Percentiles rank a stretch among this genome's conserved stretches.
Conservation (phyloP, 495 filamentous ascomycete genomes). For the Lophium mytilinum region DNA sequence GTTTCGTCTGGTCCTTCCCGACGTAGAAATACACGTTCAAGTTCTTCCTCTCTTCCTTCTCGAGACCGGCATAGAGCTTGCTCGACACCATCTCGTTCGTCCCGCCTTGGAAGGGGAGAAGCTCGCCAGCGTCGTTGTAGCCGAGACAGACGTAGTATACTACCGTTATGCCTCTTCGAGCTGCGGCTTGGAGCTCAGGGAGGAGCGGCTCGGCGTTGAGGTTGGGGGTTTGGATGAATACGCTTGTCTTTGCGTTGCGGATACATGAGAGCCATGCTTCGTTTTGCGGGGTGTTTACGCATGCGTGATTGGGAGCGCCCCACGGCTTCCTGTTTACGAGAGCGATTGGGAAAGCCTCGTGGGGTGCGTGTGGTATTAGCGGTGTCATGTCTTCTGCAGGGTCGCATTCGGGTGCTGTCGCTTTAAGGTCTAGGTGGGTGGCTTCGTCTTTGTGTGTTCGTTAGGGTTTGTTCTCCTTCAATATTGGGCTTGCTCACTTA, state of each 20-base stretch:
- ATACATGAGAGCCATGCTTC: constrained; percentile 61
- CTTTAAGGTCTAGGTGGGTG: constrained; percentile 42
- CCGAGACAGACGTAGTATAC: constrained; percentile 65
- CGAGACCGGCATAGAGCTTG: constrained; percentile 46
- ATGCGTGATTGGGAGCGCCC: constrained; percentile 51
- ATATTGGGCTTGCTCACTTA: constrained; percentile 38
- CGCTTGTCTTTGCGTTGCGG: constrained; percentile 48
- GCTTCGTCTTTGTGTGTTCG: constrained; percentile 41
- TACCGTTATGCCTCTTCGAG: constrained; percentile 57
- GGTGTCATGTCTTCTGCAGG: constrained; percentile 52
- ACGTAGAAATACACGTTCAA: constrained; percentile 61
- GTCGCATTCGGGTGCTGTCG: constrained; percentile 45
- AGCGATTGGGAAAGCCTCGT: constrained; percentile 59
- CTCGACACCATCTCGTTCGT: constrained; percentile 64
- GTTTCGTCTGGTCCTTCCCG: constrained; percentile 59
- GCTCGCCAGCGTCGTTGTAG: constrained; percentile 70
- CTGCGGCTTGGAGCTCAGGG: constrained; percentile 52
- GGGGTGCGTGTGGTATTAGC: constrained; percentile 46
- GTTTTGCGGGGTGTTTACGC: constrained; percentile 60
- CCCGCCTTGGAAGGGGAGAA: constrained; percentile 66
- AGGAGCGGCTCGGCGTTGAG: constrained; percentile 64
- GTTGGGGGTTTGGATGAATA: constrained; percentile 71
- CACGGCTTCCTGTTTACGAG: constrained; percentile 60
- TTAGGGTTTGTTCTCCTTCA: background rate
- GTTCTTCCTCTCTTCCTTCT: constrained; percentile 36